These are phyloP conservation scores for Pleomassaria siparia DNA, from an alignment of 2,329 filamentous ascomycete genomes.

Conservation along the genomic window DNA sequence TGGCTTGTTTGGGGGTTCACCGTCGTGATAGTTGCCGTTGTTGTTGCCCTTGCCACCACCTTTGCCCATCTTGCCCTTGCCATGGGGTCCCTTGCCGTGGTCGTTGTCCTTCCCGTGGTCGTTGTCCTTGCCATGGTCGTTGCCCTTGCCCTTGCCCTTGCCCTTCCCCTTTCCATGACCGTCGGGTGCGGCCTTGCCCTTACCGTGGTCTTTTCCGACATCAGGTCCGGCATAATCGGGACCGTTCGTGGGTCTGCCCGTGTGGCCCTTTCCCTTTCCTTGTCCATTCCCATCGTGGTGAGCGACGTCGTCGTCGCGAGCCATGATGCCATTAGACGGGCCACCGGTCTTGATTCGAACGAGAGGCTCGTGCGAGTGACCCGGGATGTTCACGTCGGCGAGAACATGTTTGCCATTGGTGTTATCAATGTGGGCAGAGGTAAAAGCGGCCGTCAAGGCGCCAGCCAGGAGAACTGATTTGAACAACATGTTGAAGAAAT, in stretches of 20 bases:
- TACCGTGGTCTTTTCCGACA: neutral
- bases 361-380: neutral
- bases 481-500: neutral
- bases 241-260: no score
- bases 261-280: neutral
- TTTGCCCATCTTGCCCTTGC: no score
- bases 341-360: neutral
- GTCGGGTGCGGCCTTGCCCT: neutral
- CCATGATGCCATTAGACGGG: neutral
- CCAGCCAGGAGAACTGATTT: neutral
- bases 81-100: no score
- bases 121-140: no score
- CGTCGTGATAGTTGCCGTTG: no score
- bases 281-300: neutral
- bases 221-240: no score
- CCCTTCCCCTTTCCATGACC: neutral
- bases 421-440: neutral
- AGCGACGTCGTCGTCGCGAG: neutral
- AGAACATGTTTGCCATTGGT: neutral
- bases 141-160: neutral
- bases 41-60: no score
- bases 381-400: neutral
- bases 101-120: no score
- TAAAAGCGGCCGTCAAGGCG: neutral
- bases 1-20: no score